A percentile compares a stretch with the other conserved stretches of the same genome.
Conservation (phyloP, 2,329 filamentous ascomycete species). For the Arthroderma sp. region DNA sequence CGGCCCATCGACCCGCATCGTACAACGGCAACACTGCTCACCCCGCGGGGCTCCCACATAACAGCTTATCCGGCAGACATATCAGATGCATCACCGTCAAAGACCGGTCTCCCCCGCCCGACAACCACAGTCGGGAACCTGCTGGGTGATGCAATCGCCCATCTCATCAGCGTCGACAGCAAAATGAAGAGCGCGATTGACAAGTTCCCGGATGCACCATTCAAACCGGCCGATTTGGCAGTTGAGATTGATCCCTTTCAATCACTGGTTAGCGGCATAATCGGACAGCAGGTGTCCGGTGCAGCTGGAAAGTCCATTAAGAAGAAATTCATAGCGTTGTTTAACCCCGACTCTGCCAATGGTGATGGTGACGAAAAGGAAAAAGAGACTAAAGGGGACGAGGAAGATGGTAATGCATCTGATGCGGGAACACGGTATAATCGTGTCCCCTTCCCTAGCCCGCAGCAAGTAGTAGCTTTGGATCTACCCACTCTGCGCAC, state of each 20-base stretch:
- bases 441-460: slow-evolving; percentile 55
- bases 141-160: slow-evolving; percentile 60
- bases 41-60: slow-evolving; percentile 35
- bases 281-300: slow-evolving; percentile 91
- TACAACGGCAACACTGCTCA: slow-evolving; percentile 40
- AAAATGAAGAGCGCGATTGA: slow-evolving; percentile 61
- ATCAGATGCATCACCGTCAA: slow-evolving; percentile 29
- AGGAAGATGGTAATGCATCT: background rate
- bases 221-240: slow-evolving; percentile 68
- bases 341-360: slow-evolving; percentile 27
- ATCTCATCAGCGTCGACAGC: slow-evolving; percentile 61
- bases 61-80: slow-evolving; percentile 36
- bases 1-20: slow-evolving; percentile 37
- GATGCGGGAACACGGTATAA: slow-evolving; percentile 5
- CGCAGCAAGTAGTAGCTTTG: slow-evolving; percentile 55
- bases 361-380: background rate
- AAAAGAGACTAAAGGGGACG: slow-evolving; percentile 9
- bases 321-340: slow-evolving; percentile 67
- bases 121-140: slow-evolving; percentile 57
- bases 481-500: slow-evolving; percentile 59
- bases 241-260: slow-evolving; percentile 84
- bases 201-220: slow-evolving; percentile 62
- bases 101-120: slow-evolving; percentile 30
- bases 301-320: slow-evolving; percentile 85
- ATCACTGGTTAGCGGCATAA: slow-evolving; percentile 71